These are phyloP conservation scores for Canna indica DNA, from an alignment of 176 grass and related monocot genomes.

Conservation along the genomic window DNA sequence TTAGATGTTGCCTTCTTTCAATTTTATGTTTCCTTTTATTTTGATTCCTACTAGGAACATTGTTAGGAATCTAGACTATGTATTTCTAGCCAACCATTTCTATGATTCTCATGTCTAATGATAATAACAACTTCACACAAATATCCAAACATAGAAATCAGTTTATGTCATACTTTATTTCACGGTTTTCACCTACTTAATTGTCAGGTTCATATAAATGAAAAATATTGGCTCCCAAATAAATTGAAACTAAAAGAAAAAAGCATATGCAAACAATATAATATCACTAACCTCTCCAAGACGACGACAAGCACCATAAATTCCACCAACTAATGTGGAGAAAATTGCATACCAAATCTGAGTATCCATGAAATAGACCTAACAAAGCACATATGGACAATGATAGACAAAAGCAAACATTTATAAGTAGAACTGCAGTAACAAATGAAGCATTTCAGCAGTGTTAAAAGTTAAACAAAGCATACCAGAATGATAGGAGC, in stretches of 20 bases:
- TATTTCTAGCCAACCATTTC: too few relatives aligned
- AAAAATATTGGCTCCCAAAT: neutral
- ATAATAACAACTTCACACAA: too few relatives aligned
- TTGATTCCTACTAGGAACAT: too few relatives aligned
- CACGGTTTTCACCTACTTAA: neutral
- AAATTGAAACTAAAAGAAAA: neutral
- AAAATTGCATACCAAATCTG: constrained; percentile 99
- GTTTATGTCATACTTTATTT: neutral
- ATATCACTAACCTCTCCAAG: constrained; percentile 70
- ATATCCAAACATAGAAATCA: neutral
- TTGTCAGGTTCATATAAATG: neutral
- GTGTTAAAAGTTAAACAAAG: constrained; percentile 14
- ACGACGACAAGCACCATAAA: constrained; percentile 85
- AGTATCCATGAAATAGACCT: constrained; percentile 99
- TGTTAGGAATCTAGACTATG: too few relatives aligned
- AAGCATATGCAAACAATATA: neutral
- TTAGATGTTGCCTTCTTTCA: too few relatives aligned
- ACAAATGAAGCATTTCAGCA: constrained; percentile 11
- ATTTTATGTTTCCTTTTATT: too few relatives aligned
- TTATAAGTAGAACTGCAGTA: neutral
- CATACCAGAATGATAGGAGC: constrained; percentile 83
- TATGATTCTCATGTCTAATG: too few relatives aligned
- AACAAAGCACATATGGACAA: constrained; percentile 9
- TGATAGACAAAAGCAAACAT: constrained; percentile 22
- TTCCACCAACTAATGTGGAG: constrained; percentile 81